Base-by-base conservation (phyloP, 345 rosid genomes). In the Hirschfeldia incana region DNA sequence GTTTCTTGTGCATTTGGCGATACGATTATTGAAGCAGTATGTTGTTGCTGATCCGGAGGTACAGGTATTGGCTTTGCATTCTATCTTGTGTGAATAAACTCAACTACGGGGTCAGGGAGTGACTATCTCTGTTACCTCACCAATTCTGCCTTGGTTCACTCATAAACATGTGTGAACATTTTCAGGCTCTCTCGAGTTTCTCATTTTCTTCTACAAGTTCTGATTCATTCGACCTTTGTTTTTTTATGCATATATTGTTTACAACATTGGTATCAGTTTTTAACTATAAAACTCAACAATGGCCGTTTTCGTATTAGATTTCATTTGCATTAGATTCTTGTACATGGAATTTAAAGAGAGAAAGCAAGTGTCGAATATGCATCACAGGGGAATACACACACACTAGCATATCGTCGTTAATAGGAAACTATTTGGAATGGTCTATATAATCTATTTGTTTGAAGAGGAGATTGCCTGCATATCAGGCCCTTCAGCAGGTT, bases 11-110 rank as follows among this genome's bases (percentile, higher is more conserved):
- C 21, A 21, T 21, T 21, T 21, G 21, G 21, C 21, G 21, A 21
- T 21, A 21, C 99, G 21, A 1, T 21, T 21, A 21, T 21, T 21
- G 21, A 21, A 21, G 21, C 21, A 21, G 21, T 21, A 21, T 21
- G 21, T 21, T 21, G 21, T 21, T 21, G 21, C 21, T 21, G 21
- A 21, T 76, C 99, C 99, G 30, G 99, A 95, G 86, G 93, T 93
- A 85, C 97, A 88, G 93, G 94, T 92, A 81, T 65, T 26, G 39
- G 70, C 66, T 78, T 76, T n/a, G 9, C 21, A 21, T 21, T 21
- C 21, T 21, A 21, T 21, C 21, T 21, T 21, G 21, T 21, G 21
- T 21, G 21, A 21, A 21, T 21, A 21, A 21, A 21, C 21, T 21
- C 21, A 21, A 21, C 21, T 21, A 21, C 21, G 21, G 21, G 21